Conservation (phyloP, 768 basidiomycete genomes). For the Suillus variegatus region DNA sequence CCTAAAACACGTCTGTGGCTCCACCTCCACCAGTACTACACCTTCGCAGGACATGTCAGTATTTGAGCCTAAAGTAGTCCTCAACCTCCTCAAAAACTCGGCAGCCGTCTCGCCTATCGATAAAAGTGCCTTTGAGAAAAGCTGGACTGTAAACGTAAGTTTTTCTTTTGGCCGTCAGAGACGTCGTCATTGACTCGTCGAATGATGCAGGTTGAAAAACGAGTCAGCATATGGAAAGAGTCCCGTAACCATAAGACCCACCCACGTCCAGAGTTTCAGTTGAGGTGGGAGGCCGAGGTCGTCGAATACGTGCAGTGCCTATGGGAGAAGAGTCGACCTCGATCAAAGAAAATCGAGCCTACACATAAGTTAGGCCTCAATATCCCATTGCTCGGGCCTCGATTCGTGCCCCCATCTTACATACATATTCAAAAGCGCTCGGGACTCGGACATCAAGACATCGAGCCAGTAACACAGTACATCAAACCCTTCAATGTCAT, state of each 20-base stretch:
- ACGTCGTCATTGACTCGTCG: background rate
- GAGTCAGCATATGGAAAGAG: slow-evolving; percentile 2
- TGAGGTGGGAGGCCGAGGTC: slow-evolving; percentile 23
- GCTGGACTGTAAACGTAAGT: slow-evolving; percentile 2
- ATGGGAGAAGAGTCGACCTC: slow-evolving; percentile 6
- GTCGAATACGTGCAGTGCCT: slow-evolving; percentile 23
- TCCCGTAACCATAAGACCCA: slow-evolving; percentile 1
- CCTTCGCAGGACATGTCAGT: slow-evolving; percentile 7
- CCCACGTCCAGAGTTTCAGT: slow-evolving; percentile 13
- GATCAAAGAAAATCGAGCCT: slow-evolving; percentile 8
- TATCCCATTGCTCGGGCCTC: slow-evolving; percentile 23
- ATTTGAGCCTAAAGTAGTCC: slow-evolving; percentile 13
- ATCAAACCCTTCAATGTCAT: background rate
- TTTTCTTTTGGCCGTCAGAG: background rate
- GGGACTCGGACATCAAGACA: too few species aligned
- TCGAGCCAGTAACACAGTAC: background rate
- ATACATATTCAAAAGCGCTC: slow-evolving; percentile 8
- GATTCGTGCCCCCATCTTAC: slow-evolving; percentile 22
- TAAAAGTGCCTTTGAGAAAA: background rate
- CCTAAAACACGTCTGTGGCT: too few species aligned
- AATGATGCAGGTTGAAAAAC: slow-evolving; percentile 2
- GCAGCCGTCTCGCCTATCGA: background rate
- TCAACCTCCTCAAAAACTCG: background rate
- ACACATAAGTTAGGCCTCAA: background rate
- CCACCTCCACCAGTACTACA: too few species aligned